These are phyloP conservation scores for Dittrichia graveolens DNA, from an alignment of 129 eudicot genomes.

Conservation along the genomic window DNA sequence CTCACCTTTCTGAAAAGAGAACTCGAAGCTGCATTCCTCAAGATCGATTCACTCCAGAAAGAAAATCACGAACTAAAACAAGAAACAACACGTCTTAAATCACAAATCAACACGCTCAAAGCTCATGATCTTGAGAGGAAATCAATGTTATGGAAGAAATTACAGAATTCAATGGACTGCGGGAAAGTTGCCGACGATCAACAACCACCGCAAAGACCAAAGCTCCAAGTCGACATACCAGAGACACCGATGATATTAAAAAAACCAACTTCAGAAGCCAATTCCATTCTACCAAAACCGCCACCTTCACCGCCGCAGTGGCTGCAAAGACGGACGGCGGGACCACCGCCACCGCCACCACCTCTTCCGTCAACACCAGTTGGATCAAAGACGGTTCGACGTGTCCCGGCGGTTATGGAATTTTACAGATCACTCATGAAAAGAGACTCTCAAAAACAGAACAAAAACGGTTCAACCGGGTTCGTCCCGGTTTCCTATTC, in stretches of 20 bases:
- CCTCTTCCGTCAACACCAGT: slow-evolving; percentile 53
- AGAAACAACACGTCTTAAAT: slow-evolving; percentile 50
- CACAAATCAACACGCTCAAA: slow-evolving; percentile 57
- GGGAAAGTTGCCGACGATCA: slow-evolving; percentile 30
- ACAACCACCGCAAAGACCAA: slow-evolving; percentile 36
- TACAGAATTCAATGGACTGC: slow-evolving; percentile 50
- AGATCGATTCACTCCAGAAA: slow-evolving; percentile 51
- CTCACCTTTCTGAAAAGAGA: slow-evolving; percentile 49
- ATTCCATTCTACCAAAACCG: slow-evolving; percentile 36
- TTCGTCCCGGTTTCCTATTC: slow-evolving; percentile 32
- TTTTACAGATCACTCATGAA: slow-evolving; percentile 79
- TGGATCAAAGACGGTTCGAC: slow-evolving; percentile 60
- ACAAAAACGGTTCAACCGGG: slow-evolving; percentile 40
- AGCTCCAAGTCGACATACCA: slow-evolving; percentile 33
- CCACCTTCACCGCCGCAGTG: slow-evolving; percentile 39
- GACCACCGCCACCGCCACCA: slow-evolving; percentile 81
- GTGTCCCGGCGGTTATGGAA: slow-evolving; percentile 87
- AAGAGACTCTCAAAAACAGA: slow-evolving; percentile 53
- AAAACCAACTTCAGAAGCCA: slow-evolving; percentile 29
- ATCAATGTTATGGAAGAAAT: slow-evolving; percentile 62
- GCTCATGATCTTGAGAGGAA: slow-evolving; percentile 74
- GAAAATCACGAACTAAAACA: slow-evolving; percentile 68
- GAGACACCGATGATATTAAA: slow-evolving; percentile 17
- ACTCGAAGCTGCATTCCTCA: slow-evolving; percentile 56
- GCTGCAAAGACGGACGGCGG: slow-evolving; percentile 29